These are phyloP conservation scores for Serendipita sp. DNA, from an alignment of 768 basidiomycete species.

Conservation along the genomic window DNA sequence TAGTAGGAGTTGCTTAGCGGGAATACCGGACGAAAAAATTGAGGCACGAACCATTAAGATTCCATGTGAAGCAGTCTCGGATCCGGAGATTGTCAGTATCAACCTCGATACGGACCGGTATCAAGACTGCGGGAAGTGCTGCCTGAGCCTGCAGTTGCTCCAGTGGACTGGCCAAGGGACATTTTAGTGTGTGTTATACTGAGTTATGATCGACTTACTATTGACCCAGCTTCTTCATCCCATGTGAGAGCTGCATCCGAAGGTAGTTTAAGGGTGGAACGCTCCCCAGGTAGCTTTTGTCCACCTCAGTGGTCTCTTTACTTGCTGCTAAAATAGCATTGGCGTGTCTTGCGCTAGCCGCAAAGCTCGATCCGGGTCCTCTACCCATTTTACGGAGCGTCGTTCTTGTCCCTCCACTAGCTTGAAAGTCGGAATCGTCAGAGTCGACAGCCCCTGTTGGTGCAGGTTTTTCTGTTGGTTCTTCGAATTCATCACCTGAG, in stretches of 20 bases:
- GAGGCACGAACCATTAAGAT: conserved; percentile 53
- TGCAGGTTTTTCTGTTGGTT: conserved; percentile 44
- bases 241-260: conserved; percentile 27
- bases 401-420: conserved; percentile 46
- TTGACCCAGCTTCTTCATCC: conserved; percentile 3
- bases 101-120: conserved; percentile 91
- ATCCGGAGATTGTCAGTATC: conserved; percentile 84
- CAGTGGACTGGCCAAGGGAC: conserved; percentile 27
- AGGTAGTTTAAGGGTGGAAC: conserved; percentile 72
- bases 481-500: conserved; percentile 66
- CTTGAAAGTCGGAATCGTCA: conserved; percentile 70
- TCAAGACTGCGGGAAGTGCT: conserved; percentile 35
- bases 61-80: conserved; percentile 94
- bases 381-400: conserved; percentile 31
- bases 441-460: conserved; percentile 34
- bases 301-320: conserved; percentile 51
- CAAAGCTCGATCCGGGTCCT: conserved; percentile 20
- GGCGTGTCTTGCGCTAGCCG: conserved; percentile 21
- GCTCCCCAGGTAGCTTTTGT: conserved; percentile 82
- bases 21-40: neutral
- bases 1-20: neutral
- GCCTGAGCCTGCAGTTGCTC: conserved; percentile 54
- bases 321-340: conserved; percentile 1
- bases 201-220: neutral
- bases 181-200: neutral